Percentiles rank a stretch among this genome's conserved stretches.
Conservation (phyloP, 2,329 filamentous ascomycete species). For the Aspergillus pseudonomiae region DNA sequence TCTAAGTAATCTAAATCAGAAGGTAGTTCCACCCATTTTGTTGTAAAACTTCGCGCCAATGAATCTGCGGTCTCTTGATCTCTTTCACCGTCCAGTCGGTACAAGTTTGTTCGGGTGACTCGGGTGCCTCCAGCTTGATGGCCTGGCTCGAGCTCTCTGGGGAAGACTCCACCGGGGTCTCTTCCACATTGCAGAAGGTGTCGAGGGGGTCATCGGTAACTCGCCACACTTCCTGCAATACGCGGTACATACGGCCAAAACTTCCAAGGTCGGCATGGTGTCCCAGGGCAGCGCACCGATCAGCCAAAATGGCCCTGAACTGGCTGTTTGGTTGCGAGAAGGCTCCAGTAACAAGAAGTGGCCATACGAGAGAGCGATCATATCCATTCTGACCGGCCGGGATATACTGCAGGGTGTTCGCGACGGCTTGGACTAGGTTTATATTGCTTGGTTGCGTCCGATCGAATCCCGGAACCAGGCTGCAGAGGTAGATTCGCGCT, state of each 20-base stretch:
- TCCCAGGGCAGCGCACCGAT: constrained; percentile 73
- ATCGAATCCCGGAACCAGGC: constrained; percentile 84
- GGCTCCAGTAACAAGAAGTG: constrained; percentile 83
- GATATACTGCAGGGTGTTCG: constrained; percentile 76
- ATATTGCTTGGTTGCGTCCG: constrained; percentile 73
- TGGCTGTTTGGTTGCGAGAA: constrained; percentile 71
- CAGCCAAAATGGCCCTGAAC: constrained; percentile 78
- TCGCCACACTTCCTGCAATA: constrained; percentile 82
- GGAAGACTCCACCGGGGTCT: constrained; percentile 12
- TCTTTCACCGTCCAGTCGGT: constrained; percentile 21
- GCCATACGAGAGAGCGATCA: constrained; percentile 91
- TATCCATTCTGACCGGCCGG: constrained; percentile 80
- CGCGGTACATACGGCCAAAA: constrained; percentile 77
- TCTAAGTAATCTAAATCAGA: constrained; percentile 66
- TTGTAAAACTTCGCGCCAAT: constrained; percentile 94
- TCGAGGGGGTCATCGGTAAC: constrained; percentile 64
- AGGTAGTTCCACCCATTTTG: constrained; percentile 91
- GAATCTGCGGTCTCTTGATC: constrained; percentile 64
- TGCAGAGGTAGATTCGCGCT: constrained; percentile 95
- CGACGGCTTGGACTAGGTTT: constrained; percentile 76
- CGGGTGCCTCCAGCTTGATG: constrained; percentile 25
- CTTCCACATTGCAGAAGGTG: constrained; percentile 13
- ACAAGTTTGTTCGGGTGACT: constrained; percentile 17
- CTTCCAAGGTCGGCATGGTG: constrained; percentile 79
- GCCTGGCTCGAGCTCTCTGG: constrained; percentile 11